These are phyloP conservation scores for Chimonanthus praecox DNA, from an alignment of 164 flowering plant species.

Conservation along the genomic window DNA sequence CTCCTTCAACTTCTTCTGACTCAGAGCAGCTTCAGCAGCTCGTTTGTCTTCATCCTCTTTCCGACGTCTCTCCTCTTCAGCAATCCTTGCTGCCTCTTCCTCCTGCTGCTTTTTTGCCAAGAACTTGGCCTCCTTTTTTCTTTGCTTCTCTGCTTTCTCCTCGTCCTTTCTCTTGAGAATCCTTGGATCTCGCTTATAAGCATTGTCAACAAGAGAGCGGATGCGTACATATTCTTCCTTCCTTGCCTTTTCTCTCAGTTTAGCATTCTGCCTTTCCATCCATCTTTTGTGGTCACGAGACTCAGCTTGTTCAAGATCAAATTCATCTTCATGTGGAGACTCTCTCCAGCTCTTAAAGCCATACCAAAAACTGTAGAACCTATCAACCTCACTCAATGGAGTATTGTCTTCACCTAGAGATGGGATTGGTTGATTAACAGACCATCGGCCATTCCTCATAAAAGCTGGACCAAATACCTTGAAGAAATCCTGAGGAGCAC, in stretches of 20 bases:
- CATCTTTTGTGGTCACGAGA: constrained; percentile 94
- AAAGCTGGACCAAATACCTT: constrained; percentile 93
- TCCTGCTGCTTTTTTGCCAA: constrained; percentile 75
- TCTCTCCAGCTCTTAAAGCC: constrained; percentile 92
- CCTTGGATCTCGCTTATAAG: constrained; percentile 84
- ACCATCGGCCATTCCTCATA: constrained; percentile 93
- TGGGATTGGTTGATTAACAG: constrained; percentile 65
- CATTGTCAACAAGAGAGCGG: constrained; percentile 82
- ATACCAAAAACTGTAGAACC: constrained; percentile 82
- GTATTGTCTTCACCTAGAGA: constrained; percentile 66
- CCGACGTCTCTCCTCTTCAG: constrained; percentile 62
- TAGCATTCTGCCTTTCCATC: constrained; percentile 98
- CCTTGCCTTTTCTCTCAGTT: constrained; percentile 80
- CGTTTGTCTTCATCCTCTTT: constrained; percentile 70
- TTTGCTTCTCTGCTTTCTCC: constrained; percentile 72
- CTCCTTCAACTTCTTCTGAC: constrained; percentile 55
- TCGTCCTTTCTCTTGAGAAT: constrained; percentile 68
- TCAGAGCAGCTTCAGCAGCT: constrained; percentile 64
- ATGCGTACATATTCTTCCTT: constrained; percentile 78
- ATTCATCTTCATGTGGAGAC: constrained; percentile 89
- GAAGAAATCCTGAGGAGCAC: constrained; percentile 82
- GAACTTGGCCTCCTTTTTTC: constrained; percentile 68
- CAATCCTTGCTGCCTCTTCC: constrained; percentile 74
- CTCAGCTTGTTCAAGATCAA: constrained; percentile 91
- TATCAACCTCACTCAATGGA: constrained; percentile 60